A percentile compares a stretch with the other conserved stretches of the same genome.
Conservation (phyloP, 2,329 filamentous ascomycete species). For the Fusarium liriodendri region DNA sequence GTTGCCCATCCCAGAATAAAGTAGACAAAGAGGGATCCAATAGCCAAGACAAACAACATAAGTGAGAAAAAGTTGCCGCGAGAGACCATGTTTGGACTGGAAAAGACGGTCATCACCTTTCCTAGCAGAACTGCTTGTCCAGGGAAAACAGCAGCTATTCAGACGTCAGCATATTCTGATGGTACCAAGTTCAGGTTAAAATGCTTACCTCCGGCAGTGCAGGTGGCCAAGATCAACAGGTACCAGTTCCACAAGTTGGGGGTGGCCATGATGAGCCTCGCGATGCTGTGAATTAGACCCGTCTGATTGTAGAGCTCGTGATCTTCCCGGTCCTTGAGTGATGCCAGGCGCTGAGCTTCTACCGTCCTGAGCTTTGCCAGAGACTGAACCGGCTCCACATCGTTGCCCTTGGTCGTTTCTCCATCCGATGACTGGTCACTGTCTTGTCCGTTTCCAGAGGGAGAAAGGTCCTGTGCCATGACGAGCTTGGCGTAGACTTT, state of each 20-base stretch:
- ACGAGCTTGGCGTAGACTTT: conserved; percentile 64
- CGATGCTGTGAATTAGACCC: conserved; percentile 12
- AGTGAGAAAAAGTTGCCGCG: conserved; percentile 62
- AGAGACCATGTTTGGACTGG: conserved; percentile 43
- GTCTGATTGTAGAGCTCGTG: conserved; percentile 7
- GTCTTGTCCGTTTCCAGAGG: not conserved
- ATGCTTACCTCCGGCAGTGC: conserved; percentile 17
- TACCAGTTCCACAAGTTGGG: conserved; percentile 11
- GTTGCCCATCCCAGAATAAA: conserved; percentile 49
- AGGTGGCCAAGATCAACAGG: not conserved
- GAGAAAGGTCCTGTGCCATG: conserved; percentile 48
- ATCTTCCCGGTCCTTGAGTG: conserved; percentile 41
- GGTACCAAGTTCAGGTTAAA: not conserved
- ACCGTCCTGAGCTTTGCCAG: not conserved
- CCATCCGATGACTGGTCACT: not conserved
- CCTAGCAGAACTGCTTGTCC: conserved; percentile 56
- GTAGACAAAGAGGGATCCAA: conserved; percentile 56
- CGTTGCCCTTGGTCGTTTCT: not conserved
- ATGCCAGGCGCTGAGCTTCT: conserved; percentile 54
- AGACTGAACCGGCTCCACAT: not conserved
- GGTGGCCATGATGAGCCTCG: not conserved
- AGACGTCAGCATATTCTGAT: not conserved
- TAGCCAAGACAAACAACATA: conserved; percentile 64
- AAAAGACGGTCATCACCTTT: conserved; percentile 51
- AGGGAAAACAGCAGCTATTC: conserved; percentile 40